A percentile compares a stretch with the other conserved stretches of the same genome.
Evolutionary conservation across 23 red algal genomes (phyloP).

Genomic region (Agarophyton chilense): DNA sequence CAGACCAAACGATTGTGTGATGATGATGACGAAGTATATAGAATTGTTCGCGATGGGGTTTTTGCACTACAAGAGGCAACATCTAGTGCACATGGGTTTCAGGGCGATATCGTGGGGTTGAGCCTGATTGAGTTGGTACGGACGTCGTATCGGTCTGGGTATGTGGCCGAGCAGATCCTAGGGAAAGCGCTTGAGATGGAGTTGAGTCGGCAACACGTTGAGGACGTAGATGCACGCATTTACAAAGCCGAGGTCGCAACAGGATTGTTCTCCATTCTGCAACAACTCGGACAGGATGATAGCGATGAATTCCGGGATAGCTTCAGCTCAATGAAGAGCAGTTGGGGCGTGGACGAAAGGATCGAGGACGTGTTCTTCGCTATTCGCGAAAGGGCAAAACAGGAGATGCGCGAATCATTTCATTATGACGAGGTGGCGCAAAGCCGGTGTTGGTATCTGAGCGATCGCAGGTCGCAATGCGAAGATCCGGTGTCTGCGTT

Average conservation of each 20-base stretch:
- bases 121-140: conserved; percentile 26
- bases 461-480: conserved; percentile 23
- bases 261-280: conserved; percentile 38
- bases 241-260: conserved; percentile 61
- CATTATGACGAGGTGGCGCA: conserved; percentile 6
- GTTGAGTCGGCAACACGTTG: neutral
- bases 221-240: neutral
- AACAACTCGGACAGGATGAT: conserved; percentile 28
- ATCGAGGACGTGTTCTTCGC: conserved; percentile 40
- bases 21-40: neutral
- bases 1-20: neutral
- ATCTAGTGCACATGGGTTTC: conserved; percentile 34
- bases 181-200: conserved; percentile 5
- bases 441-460: conserved; percentile 47
- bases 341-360: conserved; percentile 20
- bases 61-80: conserved; percentile 45
- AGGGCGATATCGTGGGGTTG: conserved; percentile 26
- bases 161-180: conserved; percentile 29
- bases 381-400: neutral
- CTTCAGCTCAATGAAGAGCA: conserved; percentile 33
- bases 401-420: conserved; percentile 18
- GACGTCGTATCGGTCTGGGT: conserved; percentile 43
- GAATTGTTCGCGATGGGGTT: conserved; percentile 30
- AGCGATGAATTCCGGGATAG: neutral
- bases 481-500: conserved; percentile 41